Evolutionary conservation across 2,329 filamentous ascomycete genomes (phyloP).

Genomic region (Exophiala alcalophila): DNA sequence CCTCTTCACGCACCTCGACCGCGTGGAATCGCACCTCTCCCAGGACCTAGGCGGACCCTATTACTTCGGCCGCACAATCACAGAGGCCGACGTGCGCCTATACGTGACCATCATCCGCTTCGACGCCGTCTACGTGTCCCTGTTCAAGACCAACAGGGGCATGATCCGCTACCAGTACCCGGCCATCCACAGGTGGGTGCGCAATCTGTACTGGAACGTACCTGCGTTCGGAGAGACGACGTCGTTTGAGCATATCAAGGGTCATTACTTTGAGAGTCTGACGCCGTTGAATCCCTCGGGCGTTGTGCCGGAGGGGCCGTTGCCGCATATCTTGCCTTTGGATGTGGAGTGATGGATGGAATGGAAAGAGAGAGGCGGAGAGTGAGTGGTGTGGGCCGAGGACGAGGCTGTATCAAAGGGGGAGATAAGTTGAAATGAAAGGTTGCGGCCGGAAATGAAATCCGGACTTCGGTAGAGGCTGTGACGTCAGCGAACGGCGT

Average conservation of each 20-base stretch:
- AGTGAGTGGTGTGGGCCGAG: no score
- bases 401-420: no score
- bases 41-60: conserved; percentile 53
- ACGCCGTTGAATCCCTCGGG: conserved; percentile 14
- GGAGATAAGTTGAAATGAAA: no score
- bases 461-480: no score
- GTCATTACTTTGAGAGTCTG: conserved; percentile 20
- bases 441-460: no score
- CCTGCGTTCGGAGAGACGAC: conserved; percentile 45
- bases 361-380: neutral
- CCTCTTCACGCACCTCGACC: conserved; percentile 70
- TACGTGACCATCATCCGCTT: conserved; percentile 66
- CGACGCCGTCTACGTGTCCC: conserved; percentile 70
- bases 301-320: conserved; percentile 21
- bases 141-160: conserved; percentile 70
- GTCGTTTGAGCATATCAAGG: conserved; percentile 36
- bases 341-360: conserved; percentile 8
- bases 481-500: no score
- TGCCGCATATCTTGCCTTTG: conserved; percentile 19
- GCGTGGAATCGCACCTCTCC: conserved; percentile 64
- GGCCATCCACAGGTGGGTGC: conserved; percentile 44
- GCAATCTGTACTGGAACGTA: conserved; percentile 45
- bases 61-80: conserved; percentile 68
- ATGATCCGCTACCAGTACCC: conserved; percentile 61
- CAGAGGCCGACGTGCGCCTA: conserved; percentile 73